Evolutionary conservation across 2,329 filamentous ascomycete genomes (phyloP), one percentile per base, ranked within the genome.

Genomic region (Diplodia sapinea): DNA sequence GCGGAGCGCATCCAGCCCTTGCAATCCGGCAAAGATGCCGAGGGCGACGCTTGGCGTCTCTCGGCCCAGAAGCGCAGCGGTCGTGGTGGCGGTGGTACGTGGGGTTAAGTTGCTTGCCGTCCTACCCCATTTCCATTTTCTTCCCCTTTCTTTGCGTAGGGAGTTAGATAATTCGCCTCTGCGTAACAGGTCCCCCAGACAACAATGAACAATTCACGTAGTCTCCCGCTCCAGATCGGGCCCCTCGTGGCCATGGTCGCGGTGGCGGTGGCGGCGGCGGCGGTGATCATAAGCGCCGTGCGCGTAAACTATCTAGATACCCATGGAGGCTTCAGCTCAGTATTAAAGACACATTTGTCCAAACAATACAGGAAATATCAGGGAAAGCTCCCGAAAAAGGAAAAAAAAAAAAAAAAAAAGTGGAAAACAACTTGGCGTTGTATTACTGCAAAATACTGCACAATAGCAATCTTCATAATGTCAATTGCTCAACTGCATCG

Each of bases 1-100:
- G 92, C 92, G 0, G 95, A 99, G 84, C 86, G 94, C 67, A 98
- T 99, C 66, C 92, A 97, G 83, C 95, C 95, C 17, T 47, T 47
- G 52, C 80, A 99, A 80, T 93, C 97, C 78, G 97, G 97, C 78
- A 91, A 94, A 77, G 97, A 92, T 80, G 91, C 90, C 2, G 91
- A 89, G 2, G 94, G 97, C 76, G 94, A 99, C 76, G 95, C 98
- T 77, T 99, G 95, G 95, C 86, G 95, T 70, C 80, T 99, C 69
- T 94, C 90, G 73, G 91, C 94, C 13, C 95, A 99, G 84, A 88
- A 89, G 75, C 90, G 90, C 76, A 90, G 91, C 59, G 94, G 94
- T 4, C 86, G 94, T 72, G 91, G 92, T 69, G 95, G 93, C 61
- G 94, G 94, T 74, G 94, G 94, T 3, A 99, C 95, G 9, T 99